Conservation (phyloP, 306 rosid genomes). For the Arachis stenosperma region DNA sequence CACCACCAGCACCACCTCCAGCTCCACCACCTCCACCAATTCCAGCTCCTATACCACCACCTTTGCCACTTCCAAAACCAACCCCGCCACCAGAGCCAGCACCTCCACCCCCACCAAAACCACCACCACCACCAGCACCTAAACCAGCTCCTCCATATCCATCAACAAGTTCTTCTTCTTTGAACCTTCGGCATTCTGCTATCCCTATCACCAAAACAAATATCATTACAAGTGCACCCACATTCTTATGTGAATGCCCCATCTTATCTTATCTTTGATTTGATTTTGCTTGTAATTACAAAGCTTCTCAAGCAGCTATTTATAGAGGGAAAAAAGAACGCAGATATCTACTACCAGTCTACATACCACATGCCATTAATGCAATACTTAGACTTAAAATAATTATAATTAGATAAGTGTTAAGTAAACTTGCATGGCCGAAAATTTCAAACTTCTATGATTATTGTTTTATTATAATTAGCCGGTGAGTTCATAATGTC, state of each 20-base stretch:
- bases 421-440: constrained; percentile 7
- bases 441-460: constrained; percentile 46
- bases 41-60: constrained; percentile 21
- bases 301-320: constrained; percentile 31
- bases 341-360: not conserved
- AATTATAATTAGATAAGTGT: not conserved
- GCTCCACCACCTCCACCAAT: constrained; percentile 43
- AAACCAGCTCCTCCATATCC: constrained; percentile 35
- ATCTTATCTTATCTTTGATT: constrained; percentile 33
- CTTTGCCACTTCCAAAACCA: constrained; percentile 32
- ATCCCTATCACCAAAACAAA: constrained; percentile 49
- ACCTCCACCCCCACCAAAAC: constrained; percentile 35
- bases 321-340: constrained; percentile 43
- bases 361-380: constrained; percentile 42
- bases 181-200: constrained; percentile 54
- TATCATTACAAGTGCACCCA: constrained; percentile 47
- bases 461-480: not conserved
- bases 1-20: constrained; percentile 39
- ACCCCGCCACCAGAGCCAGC: constrained; percentile 39
- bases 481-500: constrained; percentile 50
- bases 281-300: constrained; percentile 15
- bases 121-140: constrained; percentile 30
- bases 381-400: constrained; percentile 37
- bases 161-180: constrained; percentile 36
- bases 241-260: constrained; percentile 49